Evolutionary conservation across 495 filamentous ascomycete species (phyloP), one percentile per base, ranked within the genome.

Genomic region (Apiosordaria backusii): DNA sequence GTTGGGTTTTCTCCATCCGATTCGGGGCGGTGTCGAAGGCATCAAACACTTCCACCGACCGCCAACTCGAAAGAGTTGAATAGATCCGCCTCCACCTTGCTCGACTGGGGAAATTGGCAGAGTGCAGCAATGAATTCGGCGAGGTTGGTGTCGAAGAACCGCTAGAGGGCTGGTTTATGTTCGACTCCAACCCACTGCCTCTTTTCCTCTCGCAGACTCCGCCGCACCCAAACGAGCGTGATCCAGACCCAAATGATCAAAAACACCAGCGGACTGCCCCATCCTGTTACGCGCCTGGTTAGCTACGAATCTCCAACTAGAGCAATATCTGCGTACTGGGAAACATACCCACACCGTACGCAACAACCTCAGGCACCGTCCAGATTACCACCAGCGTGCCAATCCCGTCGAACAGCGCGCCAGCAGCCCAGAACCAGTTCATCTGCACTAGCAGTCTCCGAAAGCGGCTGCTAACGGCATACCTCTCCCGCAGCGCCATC

Each of bases 341-440:
- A 55, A 21, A 55, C 53, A n/a, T 55, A 55, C 53, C 53, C 18
- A 55, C 53, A 55, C 53, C 53, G 22, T 55, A 55, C 4, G 53
- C 53, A n/a, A 55, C 53, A 15, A 21, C n/a, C 53, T 55, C 53
- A 4, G 53, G 53, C n/a, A 55, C 53, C n/a, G 53, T 55, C 53
- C 53, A 55, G 7, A 55, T 55, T n/a, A 55, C 53, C 53, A 55
- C 53, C 53, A 55, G 18, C 4, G 53, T 55, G 7, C 53, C 53
- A n/a, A 55, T 55, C 18, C 53, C 53, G n/a, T 55, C 53, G 4
- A 21, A 5, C 53, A 55, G n/a, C 53, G 53, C 4, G 4, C 53
- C 53, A 5, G 22, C n/a, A 55, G 53, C 53, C 53, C 53, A 55
- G 22, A 55, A 55, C 53, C 53, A 55, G 53, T 55, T 55, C 53